Evolutionary conservation across 306 rosid genomes (phyloP), one percentile per base, ranked within the genome.

Genomic region (Casuarina equisetifolia): DNA sequence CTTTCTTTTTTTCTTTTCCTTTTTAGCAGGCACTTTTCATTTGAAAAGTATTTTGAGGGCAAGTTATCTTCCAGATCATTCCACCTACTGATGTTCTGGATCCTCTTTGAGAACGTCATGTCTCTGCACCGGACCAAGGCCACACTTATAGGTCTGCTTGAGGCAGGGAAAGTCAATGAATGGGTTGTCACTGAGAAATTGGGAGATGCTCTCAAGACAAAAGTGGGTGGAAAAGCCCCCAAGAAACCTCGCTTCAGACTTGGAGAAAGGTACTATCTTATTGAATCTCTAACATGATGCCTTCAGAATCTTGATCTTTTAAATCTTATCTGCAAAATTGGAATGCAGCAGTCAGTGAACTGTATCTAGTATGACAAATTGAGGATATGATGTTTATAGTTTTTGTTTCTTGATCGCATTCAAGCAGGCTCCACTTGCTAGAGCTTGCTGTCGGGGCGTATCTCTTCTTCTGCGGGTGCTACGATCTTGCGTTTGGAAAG

Each of bases 161-260:
- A 94, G 81, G 86, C 88, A 44, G 95, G 97, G 71, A 87, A 92
- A 75, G 97, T 86, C 43, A 92, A 92, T 78, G 97, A 94, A 81
- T 94, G 97, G 97, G 93, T 94, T 10, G 97, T 94, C 78, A 94
- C 97, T 1, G 97, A 90, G 88, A 94, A 94, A 92, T 74, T 92
- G 69, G 98, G 98, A 58, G 97, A 92, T 81, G 92, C 93, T 46
- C 93, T 92, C 52, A 90, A 92, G 85, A 81, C 83, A 78, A 90
- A 87, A 84, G 71, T 77, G 38, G 85, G 85, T n/a, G 77, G 80
- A 69, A 92, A 92, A 84, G 78, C 93, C 48, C 82, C 83, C 40
- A 87, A 40, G 79, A 92, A 87, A 58, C 90, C 86, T 69, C 88
- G 83, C 5, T 51, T 83, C n/a, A 78, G 80, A 76, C 53, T 90